Percentiles rank a stretch among this genome's conserved stretches.
phyloP scores from a whole-genome alignment of 805 yeast species.

The Tetrapisispora namnaoensis region DNA sequence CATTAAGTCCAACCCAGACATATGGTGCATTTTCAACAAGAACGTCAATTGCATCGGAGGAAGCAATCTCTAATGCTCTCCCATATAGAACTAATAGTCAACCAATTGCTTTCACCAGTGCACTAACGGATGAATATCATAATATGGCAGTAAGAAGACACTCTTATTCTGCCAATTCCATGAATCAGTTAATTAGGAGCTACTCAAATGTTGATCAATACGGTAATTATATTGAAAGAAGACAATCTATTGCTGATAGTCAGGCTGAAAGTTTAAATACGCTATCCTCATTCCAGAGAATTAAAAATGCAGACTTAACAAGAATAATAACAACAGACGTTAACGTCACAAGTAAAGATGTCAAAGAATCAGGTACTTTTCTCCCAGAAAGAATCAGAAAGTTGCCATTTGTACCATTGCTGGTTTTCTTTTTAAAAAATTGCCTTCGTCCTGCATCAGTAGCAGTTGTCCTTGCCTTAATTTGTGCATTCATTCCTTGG shows the following conservation, averaged over 20 bases:
- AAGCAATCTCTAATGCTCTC: neutral
- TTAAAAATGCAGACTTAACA: constrained; percentile 20
- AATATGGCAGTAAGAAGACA: constrained; percentile 8
- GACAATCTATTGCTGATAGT: constrained; percentile 7
- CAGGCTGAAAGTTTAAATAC: neutral
- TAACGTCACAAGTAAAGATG: constrained; percentile 23
- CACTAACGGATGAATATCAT: neutral
- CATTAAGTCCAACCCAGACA: neutral
- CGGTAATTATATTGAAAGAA: constrained; percentile 18
- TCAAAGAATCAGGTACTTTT: constrained; percentile 23
- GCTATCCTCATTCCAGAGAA: constrained; percentile 7
- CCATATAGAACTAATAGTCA: constrained; percentile 10
- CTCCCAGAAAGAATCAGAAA: constrained; percentile 22
- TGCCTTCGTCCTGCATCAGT: constrained; percentile 65
- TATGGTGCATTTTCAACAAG: neutral
- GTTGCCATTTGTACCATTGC: constrained; percentile 20
- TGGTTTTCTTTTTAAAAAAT: constrained; percentile 37
- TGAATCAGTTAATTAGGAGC: constrained; percentile 39
- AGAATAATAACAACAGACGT: constrained; percentile 30
- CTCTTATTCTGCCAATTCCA: constrained; percentile 5
- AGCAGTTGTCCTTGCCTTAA: constrained; percentile 54
- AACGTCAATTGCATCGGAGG: constrained; percentile 1
- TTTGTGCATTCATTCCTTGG: constrained; percentile 81
- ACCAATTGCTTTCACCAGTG: constrained; percentile 18
- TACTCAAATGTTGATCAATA: constrained; percentile 32